Conservation (phyloP, 805 yeast species). For the Candida koratica region DNA sequence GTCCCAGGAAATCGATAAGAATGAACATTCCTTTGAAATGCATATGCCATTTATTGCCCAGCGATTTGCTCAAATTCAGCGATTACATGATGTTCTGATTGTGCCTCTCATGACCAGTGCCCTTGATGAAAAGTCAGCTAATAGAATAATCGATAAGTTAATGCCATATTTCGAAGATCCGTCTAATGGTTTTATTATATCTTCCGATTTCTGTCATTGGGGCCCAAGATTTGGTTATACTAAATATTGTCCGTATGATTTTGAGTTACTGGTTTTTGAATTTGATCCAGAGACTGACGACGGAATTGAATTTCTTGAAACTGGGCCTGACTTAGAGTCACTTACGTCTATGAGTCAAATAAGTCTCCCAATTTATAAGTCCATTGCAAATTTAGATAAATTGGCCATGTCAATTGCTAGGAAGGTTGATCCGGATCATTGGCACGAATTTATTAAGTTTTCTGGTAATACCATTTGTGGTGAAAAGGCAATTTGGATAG, state of each 20-base stretch:
- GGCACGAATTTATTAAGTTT: constrained; percentile 60
- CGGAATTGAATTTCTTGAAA: constrained; percentile 6
- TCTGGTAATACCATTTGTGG: constrained; percentile 96
- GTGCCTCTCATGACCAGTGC: constrained; percentile 81
- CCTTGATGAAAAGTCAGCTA: constrained; percentile 43
- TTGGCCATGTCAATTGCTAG: constrained; percentile 63
- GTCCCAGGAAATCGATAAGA: constrained; percentile 61
- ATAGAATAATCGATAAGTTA: constrained; percentile 45
- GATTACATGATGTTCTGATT: constrained; percentile 39
- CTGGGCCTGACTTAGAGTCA: constrained; percentile 2
- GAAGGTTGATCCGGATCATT: constrained; percentile 51
- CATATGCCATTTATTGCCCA: constrained; percentile 74
- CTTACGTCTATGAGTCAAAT: constrained; percentile 9
- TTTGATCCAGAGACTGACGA: neutral
- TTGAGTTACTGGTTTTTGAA: constrained; percentile 2
- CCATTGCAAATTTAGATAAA: constrained; percentile 71
- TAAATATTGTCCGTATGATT: constrained; percentile 22
- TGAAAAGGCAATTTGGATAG: constrained; percentile 69
- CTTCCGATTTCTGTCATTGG: constrained; percentile 97
- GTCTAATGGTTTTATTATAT: constrained; percentile 66
- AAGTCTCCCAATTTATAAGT: constrained; percentile 54
- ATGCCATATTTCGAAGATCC: constrained; percentile 51
- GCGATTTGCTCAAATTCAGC: constrained; percentile 31
- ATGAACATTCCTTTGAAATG: constrained; percentile 94
- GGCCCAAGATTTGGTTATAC: constrained; percentile 45